phyloP scores from a whole-genome alignment of 2,329 filamentous ascomycete species.

The Byssothecium circinans region DNA sequence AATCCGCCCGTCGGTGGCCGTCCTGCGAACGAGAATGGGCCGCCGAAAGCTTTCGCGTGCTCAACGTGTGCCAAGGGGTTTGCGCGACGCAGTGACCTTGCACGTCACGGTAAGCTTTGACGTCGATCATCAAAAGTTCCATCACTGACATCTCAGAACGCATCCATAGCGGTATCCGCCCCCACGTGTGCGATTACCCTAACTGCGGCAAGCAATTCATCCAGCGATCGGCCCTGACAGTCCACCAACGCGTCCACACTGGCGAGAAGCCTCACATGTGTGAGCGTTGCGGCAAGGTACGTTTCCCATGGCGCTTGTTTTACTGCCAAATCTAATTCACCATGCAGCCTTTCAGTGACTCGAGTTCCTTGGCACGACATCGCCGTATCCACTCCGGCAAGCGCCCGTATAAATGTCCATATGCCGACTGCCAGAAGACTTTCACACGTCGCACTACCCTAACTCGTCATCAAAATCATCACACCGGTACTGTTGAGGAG shows the following conservation, averaged over 20 bases:
- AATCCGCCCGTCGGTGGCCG: slow-evolving; percentile 43
- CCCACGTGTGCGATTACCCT: slow-evolving; percentile 88
- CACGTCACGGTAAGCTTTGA: slow-evolving; percentile 75
- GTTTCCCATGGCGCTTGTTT: slow-evolving; percentile 19
- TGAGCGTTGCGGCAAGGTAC: slow-evolving; percentile 92
- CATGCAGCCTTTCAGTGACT: slow-evolving; percentile 87
- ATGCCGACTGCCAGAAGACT: slow-evolving; percentile 96
- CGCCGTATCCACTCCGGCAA: slow-evolving; percentile 94
- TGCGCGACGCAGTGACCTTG: slow-evolving; percentile 88
- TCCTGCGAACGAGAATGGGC: slow-evolving; percentile 51
- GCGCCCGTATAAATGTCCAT: slow-evolving; percentile 95
- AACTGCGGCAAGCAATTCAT: slow-evolving; percentile 96
- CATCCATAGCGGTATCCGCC: slow-evolving; percentile 88
- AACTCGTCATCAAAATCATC: slow-evolving; percentile 93
- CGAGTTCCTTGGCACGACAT: slow-evolving; percentile 89
- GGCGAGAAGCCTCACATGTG: slow-evolving; percentile 99
- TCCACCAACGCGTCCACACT: slow-evolving; percentile 93
- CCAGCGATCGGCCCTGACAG: slow-evolving; percentile 90
- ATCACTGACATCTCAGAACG: slow-evolving; percentile 66
- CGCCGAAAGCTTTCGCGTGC: slow-evolving; percentile 81
- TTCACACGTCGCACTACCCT: slow-evolving; percentile 95
- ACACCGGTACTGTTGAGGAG: slow-evolving; percentile 93
- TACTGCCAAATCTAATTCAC: slow-evolving; percentile 24
- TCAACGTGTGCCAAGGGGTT: slow-evolving; percentile 89
- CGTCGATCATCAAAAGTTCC: slow-evolving; percentile 26